Percentiles rank a stretch among this genome's conserved stretches.
Conservation (phyloP, 1,284 basidiomycete species). For the Cryptococcus jaspeensis region DNA sequence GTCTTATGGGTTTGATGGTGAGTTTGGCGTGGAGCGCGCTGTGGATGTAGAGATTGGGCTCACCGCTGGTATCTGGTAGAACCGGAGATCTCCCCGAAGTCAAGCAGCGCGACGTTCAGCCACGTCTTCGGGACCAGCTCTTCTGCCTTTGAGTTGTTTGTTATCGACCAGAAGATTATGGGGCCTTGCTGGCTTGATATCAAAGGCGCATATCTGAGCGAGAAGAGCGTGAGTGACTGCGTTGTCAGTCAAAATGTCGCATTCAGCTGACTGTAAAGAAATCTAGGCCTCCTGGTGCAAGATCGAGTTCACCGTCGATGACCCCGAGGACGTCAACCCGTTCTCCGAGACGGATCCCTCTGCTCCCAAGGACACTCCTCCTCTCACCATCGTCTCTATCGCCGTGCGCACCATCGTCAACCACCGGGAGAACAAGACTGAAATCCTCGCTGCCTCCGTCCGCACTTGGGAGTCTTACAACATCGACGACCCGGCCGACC, state of each 20-base stretch:
- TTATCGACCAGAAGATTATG: slow-evolving; percentile 95
- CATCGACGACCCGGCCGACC: slow-evolving; percentile 85
- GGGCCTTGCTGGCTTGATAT: slow-evolving; percentile 96
- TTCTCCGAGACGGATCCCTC: slow-evolving; percentile 69
- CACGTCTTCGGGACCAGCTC: slow-evolving; percentile 92
- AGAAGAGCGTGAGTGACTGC: slow-evolving; percentile 65
- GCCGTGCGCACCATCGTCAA: slow-evolving; percentile 91
- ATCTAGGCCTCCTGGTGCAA: slow-evolving; percentile 89
- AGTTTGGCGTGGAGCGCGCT: slow-evolving; percentile 24
- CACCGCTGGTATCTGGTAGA: slow-evolving; percentile 45
- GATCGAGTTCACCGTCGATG: slow-evolving; percentile 77
- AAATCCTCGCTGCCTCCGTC: slow-evolving; percentile 81
- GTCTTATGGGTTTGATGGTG: slow-evolving; percentile 78
- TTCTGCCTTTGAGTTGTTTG: slow-evolving; percentile 90
- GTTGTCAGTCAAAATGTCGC: neutral
- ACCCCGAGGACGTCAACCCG: slow-evolving; percentile 86
- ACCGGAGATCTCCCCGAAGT: slow-evolving; percentile 66
- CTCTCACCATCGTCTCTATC: slow-evolving; percentile 86
- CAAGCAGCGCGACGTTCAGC: slow-evolving; percentile 78
- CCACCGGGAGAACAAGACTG: slow-evolving; percentile 88
- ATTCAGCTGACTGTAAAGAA: neutral
- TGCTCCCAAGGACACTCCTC: slow-evolving; percentile 80
- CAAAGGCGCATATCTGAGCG: slow-evolving; percentile 67
- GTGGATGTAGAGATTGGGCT: neutral
- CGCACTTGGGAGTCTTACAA: slow-evolving; percentile 86